A percentile compares a stretch with the other conserved stretches of the same genome.
phyloP scores from a whole-genome alignment of 2,329 filamentous ascomycete species.

The Cladosporium sp. region DNA sequence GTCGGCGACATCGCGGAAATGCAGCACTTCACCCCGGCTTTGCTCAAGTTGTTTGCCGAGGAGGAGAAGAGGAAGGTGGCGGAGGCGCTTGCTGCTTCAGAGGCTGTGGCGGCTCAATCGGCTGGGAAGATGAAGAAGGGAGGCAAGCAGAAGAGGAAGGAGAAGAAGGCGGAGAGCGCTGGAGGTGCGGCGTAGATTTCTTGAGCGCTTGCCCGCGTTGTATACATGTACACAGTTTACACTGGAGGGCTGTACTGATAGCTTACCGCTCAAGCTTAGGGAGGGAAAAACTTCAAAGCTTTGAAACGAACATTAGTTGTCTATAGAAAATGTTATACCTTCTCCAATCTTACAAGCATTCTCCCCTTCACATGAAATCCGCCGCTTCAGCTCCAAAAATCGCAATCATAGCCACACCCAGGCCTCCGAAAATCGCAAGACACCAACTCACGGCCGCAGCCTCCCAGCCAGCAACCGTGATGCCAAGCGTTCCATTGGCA shows the following conservation, averaged over 20 bases:
- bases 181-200: too few relatives aligned
- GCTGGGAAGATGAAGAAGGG: conserved; percentile 1
- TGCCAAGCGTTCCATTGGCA: background rate
- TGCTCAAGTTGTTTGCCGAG: conserved; percentile 54
- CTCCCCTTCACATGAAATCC: background rate
- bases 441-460: conserved; percentile 6
- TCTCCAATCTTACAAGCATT: too few relatives aligned
- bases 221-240: too few relatives aligned
- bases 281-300: too few relatives aligned
- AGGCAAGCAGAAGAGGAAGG: conserved; percentile 1
- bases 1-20: conserved; percentile 66
- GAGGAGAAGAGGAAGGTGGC: conserved; percentile 25
- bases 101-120: background rate
- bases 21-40: conserved; percentile 56
- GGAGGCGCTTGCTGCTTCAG: background rate
- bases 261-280: too few relatives aligned
- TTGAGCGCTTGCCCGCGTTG: too few relatives aligned
- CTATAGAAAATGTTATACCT: too few relatives aligned
- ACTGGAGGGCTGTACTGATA: too few relatives aligned
- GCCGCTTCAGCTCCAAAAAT: conserved; percentile 1
- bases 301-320: too few relatives aligned
- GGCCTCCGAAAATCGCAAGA: background rate
- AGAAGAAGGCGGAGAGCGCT: background rate
- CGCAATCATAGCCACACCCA: background rate
- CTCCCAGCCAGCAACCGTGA: conserved; percentile 1